Percentiles rank a stretch among this genome's conserved stretches.
These are phyloP conservation scores for Lepiota subincarnata DNA, from an alignment of 768 basidiomycete species.

Conservation along the genomic window DNA sequence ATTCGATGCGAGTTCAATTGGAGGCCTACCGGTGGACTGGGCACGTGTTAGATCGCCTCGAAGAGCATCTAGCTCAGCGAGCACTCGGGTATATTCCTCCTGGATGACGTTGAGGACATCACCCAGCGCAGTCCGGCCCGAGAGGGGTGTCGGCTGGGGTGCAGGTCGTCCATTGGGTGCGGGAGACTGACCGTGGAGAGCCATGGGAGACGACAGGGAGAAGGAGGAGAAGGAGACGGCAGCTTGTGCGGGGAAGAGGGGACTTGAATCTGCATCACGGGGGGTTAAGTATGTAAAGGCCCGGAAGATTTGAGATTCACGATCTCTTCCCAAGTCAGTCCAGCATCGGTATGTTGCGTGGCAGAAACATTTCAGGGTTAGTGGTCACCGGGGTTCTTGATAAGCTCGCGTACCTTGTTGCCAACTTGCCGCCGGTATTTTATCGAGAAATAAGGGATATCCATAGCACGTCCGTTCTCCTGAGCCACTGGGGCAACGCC, in stretches of 20 bases:
- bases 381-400: neutral
- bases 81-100: slow-evolving; percentile 3
- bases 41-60: neutral
- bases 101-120: slow-evolving; percentile 2
- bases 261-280: slow-evolving; percentile 2
- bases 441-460: neutral
- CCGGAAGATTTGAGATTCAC: neutral
- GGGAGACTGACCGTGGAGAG: neutral
- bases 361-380: slow-evolving; percentile 1
- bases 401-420: slow-evolving; percentile 9
- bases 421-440: neutral
- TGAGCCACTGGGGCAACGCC: too few species aligned
- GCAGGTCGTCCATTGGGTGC: neutral
- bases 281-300: slow-evolving; percentile 6
- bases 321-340: too few species aligned
- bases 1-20: neutral
- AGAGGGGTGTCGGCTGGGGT: neutral
- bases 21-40: neutral
- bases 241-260: neutral
- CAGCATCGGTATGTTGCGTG: too few species aligned
- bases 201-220: neutral
- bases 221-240: neutral
- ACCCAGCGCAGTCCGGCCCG: neutral
- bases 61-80: slow-evolving; percentile 1
- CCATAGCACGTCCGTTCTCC: too few species aligned